Evolutionary conservation across 352 stramenopile genomes (phyloP).

Genomic region (Globisporangium takayamanum): DNA sequence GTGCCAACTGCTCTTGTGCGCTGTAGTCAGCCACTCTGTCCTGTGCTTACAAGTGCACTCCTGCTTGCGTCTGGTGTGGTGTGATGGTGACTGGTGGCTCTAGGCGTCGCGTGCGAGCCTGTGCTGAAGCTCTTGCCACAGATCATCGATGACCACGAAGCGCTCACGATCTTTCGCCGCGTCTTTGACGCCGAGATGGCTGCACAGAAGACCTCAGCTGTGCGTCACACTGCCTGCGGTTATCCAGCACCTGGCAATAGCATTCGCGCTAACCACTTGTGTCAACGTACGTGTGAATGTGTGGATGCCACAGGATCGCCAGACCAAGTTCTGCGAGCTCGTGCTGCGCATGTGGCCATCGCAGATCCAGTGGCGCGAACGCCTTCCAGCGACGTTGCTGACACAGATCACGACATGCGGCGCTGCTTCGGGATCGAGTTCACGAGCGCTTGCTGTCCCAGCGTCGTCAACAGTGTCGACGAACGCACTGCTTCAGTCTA

Average conservation of each 20-base stretch:
- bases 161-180: constrained; percentile 49
- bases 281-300: neutral
- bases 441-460: neutral
- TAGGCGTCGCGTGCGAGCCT: constrained; percentile 55
- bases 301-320: constrained; percentile 32
- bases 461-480: neutral
- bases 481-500: neutral
- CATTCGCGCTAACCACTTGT: neutral
- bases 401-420: constrained; percentile 8
- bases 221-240: constrained; percentile 10
- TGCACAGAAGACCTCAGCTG: constrained; percentile 34
- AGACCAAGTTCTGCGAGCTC: constrained; percentile 56
- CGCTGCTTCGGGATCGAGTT: neutral
- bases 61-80: neutral
- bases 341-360: constrained; percentile 76
- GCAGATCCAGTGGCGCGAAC: constrained; percentile 46
- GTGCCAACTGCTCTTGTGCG: neutral
- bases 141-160: constrained; percentile 68
- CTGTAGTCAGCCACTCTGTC: neutral
- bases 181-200: constrained; percentile 51
- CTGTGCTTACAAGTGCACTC: neutral
- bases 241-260: neutral
- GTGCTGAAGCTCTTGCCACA: constrained; percentile 59
- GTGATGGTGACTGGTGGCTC: neutral
- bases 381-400: constrained; percentile 32